A percentile compares a stretch with the other conserved stretches of the same genome.
Conservation (phyloP, 2,329 filamentous ascomycete genomes). For the Alternaria burnsii region DNA sequence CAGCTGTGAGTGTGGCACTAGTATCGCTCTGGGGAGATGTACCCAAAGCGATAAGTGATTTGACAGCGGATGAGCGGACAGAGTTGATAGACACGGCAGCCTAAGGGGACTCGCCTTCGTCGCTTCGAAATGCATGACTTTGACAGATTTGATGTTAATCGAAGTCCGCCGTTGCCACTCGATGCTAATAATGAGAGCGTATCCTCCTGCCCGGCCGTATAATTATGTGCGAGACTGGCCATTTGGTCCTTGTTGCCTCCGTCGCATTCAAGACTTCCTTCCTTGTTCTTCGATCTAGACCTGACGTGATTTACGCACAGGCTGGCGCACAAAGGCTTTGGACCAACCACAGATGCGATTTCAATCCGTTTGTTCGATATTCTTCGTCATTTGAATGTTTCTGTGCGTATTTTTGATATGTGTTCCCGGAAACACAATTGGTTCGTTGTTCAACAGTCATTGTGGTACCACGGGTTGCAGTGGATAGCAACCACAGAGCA, state of each 20-base stretch:
- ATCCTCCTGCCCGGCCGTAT: no score
- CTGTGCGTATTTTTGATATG: not conserved
- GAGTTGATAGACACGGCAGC: no score
- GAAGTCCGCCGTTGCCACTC: no score
- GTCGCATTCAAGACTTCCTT: not conserved
- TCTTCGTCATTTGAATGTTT: rapidly evolving
- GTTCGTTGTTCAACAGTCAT: not conserved
- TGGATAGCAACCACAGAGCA: not conserved
- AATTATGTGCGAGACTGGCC: not conserved
- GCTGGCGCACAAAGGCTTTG: not conserved
- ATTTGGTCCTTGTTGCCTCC: not conserved
- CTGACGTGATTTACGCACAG: not conserved
- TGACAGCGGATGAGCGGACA: no score
- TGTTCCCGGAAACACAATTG: not conserved
- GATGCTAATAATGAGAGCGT: no score
- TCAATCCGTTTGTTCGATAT: not conserved
- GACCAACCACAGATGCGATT: not conserved
- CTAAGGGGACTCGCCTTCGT: no score
- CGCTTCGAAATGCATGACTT: no score
- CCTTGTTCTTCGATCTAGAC: not conserved
- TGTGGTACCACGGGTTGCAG: not conserved
- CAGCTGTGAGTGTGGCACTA: no score
- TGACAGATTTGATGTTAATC: no score
- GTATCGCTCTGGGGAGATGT: no score
- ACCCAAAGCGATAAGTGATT: no score